Conservation (phyloP, 139 green algal species). For the Axilococcus clingmanii region DNA sequence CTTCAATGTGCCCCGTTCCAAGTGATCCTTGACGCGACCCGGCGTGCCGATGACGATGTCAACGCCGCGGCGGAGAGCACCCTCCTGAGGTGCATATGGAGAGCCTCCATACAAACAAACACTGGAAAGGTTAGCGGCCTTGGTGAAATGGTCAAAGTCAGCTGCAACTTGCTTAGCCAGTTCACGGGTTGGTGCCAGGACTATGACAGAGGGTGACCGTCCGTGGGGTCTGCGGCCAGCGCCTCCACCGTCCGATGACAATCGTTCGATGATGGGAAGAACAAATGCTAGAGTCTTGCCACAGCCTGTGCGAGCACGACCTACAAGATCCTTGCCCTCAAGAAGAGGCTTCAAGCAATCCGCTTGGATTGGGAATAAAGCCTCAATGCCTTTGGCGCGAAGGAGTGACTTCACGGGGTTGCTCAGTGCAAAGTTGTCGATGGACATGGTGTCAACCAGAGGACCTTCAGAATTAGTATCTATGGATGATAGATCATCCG, state of each 20-base stretch:
- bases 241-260: conserved; percentile 20
- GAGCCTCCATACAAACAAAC: conserved; percentile 93
- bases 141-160: conserved; percentile 82
- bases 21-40: conserved; percentile 89
- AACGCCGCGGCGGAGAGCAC: conserved; percentile 64
- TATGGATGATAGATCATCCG: not conserved
- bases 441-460: conserved; percentile 33
- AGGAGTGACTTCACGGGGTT: conserved; percentile 62
- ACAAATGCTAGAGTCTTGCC: conserved; percentile 98
- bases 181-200: conserved; percentile 92
- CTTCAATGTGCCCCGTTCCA: conserved; percentile 76
- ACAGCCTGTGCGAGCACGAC: conserved; percentile 82
- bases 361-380: conserved; percentile 93
- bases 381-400: conserved; percentile 67
- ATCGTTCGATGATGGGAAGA: conserved; percentile 85
- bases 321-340: conserved; percentile 82
- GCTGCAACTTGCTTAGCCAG: conserved; percentile 94
- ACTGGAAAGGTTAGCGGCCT: conserved; percentile 51
- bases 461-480: not conserved
- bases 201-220: conserved; percentile 63
- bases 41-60: conserved; percentile 95
- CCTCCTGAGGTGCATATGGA: conserved; percentile 68
- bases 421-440: conserved; percentile 75
- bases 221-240: conserved; percentile 18
- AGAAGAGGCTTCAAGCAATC: conserved; percentile 64